phyloP scores from a whole-genome alignment of 441 rosid genomes.

The Croton setiger region DNA sequence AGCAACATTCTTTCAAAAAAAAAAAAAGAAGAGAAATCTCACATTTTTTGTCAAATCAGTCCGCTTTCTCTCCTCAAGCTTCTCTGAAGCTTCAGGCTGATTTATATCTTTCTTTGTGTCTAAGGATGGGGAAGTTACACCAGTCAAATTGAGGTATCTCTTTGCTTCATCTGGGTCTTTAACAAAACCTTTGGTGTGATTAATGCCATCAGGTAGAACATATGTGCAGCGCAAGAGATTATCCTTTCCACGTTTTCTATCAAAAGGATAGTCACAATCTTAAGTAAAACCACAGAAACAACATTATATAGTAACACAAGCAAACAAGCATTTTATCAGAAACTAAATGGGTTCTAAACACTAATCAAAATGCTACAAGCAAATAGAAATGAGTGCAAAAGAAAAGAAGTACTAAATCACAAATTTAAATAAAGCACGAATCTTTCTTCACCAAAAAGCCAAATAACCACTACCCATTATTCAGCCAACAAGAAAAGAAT shows the following conservation, averaged over 20 bases:
- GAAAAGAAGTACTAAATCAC: background rate
- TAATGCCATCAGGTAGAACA: conserved; percentile 88
- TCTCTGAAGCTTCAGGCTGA: conserved; percentile 33
- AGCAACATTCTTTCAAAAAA: background rate
- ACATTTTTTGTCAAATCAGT: conserved; percentile 71
- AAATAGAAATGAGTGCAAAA: background rate
- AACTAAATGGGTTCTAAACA: background rate
- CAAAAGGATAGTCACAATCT: conserved; percentile 8
- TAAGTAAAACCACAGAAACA: background rate
- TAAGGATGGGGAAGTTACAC: conserved; percentile 23
- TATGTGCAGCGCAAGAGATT: conserved; percentile 66
- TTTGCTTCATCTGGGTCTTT: conserved; percentile 68
- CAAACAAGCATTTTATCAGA: background rate
- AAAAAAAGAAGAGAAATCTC: background rate
- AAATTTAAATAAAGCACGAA: no score
- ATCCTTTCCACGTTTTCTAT: conserved; percentile 53
- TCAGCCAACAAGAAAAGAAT: background rate
- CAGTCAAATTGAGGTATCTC: conserved; percentile 37
- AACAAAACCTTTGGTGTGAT: conserved; percentile 78
- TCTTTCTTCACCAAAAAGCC: no score
- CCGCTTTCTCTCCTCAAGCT: conserved; percentile 44
- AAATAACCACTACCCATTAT: background rate
- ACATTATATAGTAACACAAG: background rate
- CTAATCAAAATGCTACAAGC: background rate
- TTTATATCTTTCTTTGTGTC: conserved; percentile 25